These are phyloP conservation scores for Berkeleyomyces rouxiae DNA, from an alignment of 2,329 filamentous ascomycete genomes.

Conservation along the genomic window DNA sequence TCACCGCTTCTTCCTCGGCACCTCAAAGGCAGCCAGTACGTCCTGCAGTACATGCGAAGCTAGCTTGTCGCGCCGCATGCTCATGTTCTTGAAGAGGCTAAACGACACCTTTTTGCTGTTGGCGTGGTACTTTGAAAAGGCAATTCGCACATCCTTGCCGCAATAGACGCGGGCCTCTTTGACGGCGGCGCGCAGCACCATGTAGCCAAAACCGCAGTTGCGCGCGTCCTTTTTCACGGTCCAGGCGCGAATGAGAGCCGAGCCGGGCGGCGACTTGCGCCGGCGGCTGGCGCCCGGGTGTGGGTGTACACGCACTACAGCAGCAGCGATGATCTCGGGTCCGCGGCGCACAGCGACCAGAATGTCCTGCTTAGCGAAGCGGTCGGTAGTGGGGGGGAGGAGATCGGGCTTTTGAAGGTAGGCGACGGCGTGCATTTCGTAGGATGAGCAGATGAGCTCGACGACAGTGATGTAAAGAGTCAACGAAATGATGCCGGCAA, in stretches of 20 bases:
- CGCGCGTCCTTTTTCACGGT: slow-evolving; percentile 57
- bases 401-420: slow-evolving; percentile 46
- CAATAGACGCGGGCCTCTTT: slow-evolving; percentile 49
- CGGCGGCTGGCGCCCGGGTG: slow-evolving; percentile 6
- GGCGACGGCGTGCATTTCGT: slow-evolving; percentile 45
- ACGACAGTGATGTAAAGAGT: slow-evolving; percentile 47
- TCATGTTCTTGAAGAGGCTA: slow-evolving; percentile 41
- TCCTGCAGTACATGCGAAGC: slow-evolving; percentile 37
- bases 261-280: slow-evolving; percentile 24
- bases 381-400: slow-evolving; percentile 14
- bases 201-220: slow-evolving; percentile 52
- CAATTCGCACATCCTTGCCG: slow-evolving; percentile 48
- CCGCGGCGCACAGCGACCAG: slow-evolving; percentile 40
- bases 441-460: slow-evolving; percentile 42
- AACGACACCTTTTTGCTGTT: slow-evolving; percentile 51
- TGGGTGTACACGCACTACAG: slow-evolving; percentile 38
- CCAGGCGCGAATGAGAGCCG: slow-evolving; percentile 66
- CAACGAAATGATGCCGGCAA: slow-evolving; percentile 41
- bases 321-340: slow-evolving; percentile 48
- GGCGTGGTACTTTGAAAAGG: slow-evolving; percentile 63
- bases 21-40: slow-evolving; percentile 33
- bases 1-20: slow-evolving; percentile 30
- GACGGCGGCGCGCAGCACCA: slow-evolving; percentile 58
- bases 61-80: slow-evolving; percentile 41
- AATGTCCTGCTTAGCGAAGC: slow-evolving; percentile 29